Base-by-base conservation (phyloP, 176 grass and related monocot genomes). In the Canna indica region DNA sequence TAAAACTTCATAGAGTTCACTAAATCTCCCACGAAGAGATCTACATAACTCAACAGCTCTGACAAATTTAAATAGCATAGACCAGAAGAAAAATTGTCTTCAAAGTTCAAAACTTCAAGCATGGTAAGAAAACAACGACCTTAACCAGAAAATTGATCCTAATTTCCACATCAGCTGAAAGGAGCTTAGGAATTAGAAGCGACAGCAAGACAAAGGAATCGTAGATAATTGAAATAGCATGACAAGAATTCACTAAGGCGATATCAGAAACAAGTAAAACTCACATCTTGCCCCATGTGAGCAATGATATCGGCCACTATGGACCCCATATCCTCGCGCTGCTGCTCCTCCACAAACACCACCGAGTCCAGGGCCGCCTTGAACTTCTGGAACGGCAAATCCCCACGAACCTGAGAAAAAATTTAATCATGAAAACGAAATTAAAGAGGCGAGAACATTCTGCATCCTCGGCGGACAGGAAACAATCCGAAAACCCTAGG, bases 211-310 rank as follows among this genome's bases (percentile, higher is more conserved):
- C 30, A 16, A 30, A 34, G 27, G 59, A 58, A 58, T 58, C 3
- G 13, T 11, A 60, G 11, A 7, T 29, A 30, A 16, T 14, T 27
- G 12, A 31, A 60, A 15, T 1, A 24, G 25, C 1, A n/a, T 25
- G 0, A 48, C 32, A 70, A 13, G 58, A 39, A 41, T 47, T 46
- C 24, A 38, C 35, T 47, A 45, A 24, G 16, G 29, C 60, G 73
- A 58, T 61, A 62, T 35, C 33, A 71, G 25, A 3, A 32, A 22
- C 31, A 52, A 32, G 27, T 9, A 58, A 73, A 64, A 90, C 90
- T 90, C 61, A 99, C 95, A 80, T 99, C 95, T 78, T 90, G 90
- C 36, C 86, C 95, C 72, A 99, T 79, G 81, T 99, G 95, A 24
- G 95, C 84, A 14, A 99, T 76, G 83, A 90, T 94, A 79, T 99